A percentile compares a stretch with the other conserved stretches of the same genome.
These are phyloP conservation scores for Fusarium neocosmosporiellum DNA, from an alignment of 2,329 filamentous ascomycete genomes.

Conservation along the genomic window DNA sequence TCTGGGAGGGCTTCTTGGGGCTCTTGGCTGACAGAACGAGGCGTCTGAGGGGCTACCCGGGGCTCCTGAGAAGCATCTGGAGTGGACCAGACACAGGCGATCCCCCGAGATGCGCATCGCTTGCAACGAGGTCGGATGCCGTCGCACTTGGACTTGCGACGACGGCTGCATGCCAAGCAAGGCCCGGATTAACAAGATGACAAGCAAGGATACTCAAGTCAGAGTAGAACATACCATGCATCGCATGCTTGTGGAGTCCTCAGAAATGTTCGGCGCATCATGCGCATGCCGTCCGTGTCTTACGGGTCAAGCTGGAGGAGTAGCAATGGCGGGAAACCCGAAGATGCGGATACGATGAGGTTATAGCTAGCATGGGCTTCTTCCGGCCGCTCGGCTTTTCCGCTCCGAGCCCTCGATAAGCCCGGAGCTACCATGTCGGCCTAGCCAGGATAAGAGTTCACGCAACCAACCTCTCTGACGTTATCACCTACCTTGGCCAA, in stretches of 20 bases:
- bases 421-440: neutral
- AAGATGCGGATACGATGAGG: neutral
- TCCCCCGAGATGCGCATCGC: neutral
- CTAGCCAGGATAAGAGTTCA: neutral
- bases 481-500: neutral
- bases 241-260: conserved; percentile 15
- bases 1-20: neutral
- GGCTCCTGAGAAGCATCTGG: neutral
- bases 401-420: neutral
- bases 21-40: neutral
- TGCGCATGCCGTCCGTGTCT: neutral
- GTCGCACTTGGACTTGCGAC: conserved; percentile 14
- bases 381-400: neutral
- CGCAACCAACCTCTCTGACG: neutral
- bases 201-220: neutral
- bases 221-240: conserved; percentile 2
- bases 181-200: neutral
- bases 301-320: neutral
- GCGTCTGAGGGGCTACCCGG: neutral
- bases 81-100: conserved; percentile 5
- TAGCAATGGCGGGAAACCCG: neutral
- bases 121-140: conserved; percentile 7
- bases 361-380: neutral
- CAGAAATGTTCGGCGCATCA: conserved; percentile 1
- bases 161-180: neutral